These are phyloP conservation scores for Lodderomyces margitis DNA, from an alignment of 1,139 yeast species.

Conservation along the genomic window DNA sequence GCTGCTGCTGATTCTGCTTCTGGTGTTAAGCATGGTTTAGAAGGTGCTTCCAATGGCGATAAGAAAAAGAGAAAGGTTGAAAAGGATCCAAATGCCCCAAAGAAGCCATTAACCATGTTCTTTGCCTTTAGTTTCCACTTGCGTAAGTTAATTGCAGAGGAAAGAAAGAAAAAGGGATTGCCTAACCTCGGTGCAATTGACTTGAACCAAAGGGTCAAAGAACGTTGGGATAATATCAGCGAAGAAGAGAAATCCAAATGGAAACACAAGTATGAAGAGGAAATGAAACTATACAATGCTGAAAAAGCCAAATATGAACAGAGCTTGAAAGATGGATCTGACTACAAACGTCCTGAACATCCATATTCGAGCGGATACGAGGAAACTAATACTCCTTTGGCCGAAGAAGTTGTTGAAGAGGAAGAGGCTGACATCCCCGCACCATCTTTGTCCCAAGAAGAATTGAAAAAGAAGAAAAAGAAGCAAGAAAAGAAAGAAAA, in stretches of 20 bases:
- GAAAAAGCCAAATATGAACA: slow-evolving; percentile 63
- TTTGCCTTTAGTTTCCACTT: slow-evolving; percentile 71
- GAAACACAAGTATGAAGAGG: slow-evolving; percentile 70
- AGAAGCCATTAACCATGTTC: slow-evolving; percentile 73
- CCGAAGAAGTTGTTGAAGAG: slow-evolving; percentile 8
- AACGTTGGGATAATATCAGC: slow-evolving; percentile 70
- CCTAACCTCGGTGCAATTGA: slow-evolving; percentile 70
- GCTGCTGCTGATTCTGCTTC: slow-evolving; percentile 20
- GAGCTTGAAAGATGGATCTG: slow-evolving; percentile 12
- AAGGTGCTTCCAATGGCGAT: slow-evolving; percentile 14
- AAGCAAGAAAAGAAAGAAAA: slow-evolving; percentile 20
- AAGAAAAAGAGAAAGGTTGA: slow-evolving; percentile 49
- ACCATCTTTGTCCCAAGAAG: slow-evolving; percentile 8
- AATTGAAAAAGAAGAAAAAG: slow-evolving; percentile 13
- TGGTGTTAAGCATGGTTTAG: slow-evolving; percentile 22
- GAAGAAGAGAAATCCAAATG: slow-evolving; percentile 70
- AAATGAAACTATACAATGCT: slow-evolving; percentile 60
- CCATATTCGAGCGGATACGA: slow-evolving; percentile 3
- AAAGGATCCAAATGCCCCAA: slow-evolving; percentile 60
- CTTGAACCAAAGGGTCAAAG: slow-evolving; percentile 74
- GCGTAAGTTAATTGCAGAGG: slow-evolving; percentile 63
- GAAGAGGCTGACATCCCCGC: slow-evolving; percentile 4
- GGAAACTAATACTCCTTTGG: slow-evolving; percentile 23
- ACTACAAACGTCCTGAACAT: slow-evolving; percentile 10
- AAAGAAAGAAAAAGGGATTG: slow-evolving; percentile 56